Percentiles rank a stretch among this genome's conserved stretches.
phyloP scores from a whole-genome alignment of 2,329 filamentous ascomycete species.

The Stemphylium lycopersici region DNA sequence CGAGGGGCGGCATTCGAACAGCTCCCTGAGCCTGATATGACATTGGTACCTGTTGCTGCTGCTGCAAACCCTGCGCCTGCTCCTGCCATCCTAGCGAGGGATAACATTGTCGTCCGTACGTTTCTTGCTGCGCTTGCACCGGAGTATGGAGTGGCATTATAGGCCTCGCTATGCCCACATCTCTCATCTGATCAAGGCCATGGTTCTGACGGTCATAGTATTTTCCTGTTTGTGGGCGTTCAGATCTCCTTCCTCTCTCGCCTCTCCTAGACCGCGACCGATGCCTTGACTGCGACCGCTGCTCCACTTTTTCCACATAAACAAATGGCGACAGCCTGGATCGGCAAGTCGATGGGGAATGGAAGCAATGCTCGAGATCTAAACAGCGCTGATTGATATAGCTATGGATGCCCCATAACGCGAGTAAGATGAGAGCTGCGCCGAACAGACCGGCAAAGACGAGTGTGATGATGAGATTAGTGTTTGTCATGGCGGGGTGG shows the following conservation, averaged over 20 bases:
- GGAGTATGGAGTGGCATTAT: conserved; percentile 1
- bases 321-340: neutral
- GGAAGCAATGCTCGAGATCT: conserved; percentile 27
- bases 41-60: neutral
- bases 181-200: neutral
- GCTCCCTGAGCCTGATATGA: conserved; percentile 2
- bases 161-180: conserved; percentile 1
- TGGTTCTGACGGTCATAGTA: neutral
- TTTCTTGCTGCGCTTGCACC: conserved; percentile 2
- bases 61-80: neutral
- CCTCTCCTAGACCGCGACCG: conserved; percentile 9
- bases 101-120: neutral
- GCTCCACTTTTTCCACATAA: conserved; percentile 3
- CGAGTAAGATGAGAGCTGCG: conserved; percentile 22
- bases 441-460: conserved; percentile 31
- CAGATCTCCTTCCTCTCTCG: neutral
- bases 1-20: neutral
- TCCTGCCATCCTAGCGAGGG: neutral
- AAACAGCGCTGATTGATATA: conserved; percentile 25
- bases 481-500: conserved; percentile 16
- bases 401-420: conserved; percentile 22
- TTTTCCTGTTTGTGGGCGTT: conserved; percentile 1
- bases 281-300: conserved; percentile 2
- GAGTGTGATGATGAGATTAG: conserved; percentile 25
- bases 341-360: neutral